These are phyloP conservation scores for Neocucurbitaria cava DNA, from an alignment of 2,329 filamentous ascomycete genomes.

Conservation along the genomic window DNA sequence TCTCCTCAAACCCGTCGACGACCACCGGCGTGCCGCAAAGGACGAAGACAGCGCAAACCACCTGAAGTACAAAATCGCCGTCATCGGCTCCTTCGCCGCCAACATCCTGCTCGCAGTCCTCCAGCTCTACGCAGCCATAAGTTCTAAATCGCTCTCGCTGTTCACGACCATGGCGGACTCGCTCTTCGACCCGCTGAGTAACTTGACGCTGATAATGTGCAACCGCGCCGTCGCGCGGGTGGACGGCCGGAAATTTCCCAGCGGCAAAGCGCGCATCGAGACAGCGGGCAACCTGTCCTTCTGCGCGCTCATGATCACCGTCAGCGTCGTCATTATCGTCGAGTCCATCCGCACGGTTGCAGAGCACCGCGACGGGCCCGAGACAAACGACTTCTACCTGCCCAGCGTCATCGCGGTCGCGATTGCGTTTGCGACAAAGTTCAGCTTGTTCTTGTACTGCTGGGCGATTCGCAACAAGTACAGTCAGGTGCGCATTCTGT, in stretches of 20 bases:
- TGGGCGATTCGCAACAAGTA: conserved; percentile 91
- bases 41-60: conserved; percentile 84
- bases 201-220: conserved; percentile 83
- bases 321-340: conserved; percentile 90
- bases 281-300: conserved; percentile 96
- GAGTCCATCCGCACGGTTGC: conserved; percentile 78
- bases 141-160: conserved; percentile 88
- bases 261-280: conserved; percentile 91
- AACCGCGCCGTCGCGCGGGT: conserved; percentile 88
- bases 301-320: conserved; percentile 93
- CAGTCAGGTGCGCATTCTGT: conserved; percentile 88
- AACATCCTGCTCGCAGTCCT: conserved; percentile 80
- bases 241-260: conserved; percentile 84
- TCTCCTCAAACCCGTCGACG: conserved; percentile 89
- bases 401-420: conserved; percentile 85
- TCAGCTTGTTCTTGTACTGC: conserved; percentile 87
- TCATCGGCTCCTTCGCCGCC: conserved; percentile 73
- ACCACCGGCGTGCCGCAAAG: conserved; percentile 82
- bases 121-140: conserved; percentile 87
- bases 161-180: conserved; percentile 98
- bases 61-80: conserved; percentile 74
- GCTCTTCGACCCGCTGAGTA: conserved; percentile 90
- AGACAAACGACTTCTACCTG: conserved; percentile 72
- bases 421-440: conserved; percentile 84
- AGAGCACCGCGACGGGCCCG: conserved; percentile 51